Conservation (phyloP, 1,284 basidiomycete genomes). For the Leccinum pachyderme region DNA sequence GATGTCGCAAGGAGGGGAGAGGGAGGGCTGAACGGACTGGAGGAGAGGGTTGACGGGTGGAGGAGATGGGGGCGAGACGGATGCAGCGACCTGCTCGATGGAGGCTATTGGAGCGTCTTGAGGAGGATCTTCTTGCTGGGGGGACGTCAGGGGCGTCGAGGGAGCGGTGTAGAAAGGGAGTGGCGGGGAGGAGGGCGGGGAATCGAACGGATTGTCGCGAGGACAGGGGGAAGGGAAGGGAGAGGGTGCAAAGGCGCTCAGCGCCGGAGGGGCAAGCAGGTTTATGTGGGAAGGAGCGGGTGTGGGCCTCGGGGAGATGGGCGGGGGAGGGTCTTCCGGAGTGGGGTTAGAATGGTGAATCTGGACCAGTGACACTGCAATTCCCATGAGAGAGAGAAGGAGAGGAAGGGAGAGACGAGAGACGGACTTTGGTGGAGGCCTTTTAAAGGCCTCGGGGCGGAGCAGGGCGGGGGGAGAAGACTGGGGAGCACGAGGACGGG, state of each 20-base stretch:
- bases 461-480: slow-evolving; percentile 28
- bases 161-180: slow-evolving; percentile 37
- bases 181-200: slow-evolving; percentile 33
- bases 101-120: slow-evolving; percentile 15
- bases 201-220: slow-evolving; percentile 31
- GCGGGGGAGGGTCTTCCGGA: slow-evolving; percentile 15
- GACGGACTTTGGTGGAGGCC: slow-evolving; percentile 27
- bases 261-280: slow-evolving; percentile 25
- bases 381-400: slow-evolving; percentile 27
- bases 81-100: slow-evolving; percentile 21
- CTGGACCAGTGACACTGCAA: slow-evolving; percentile 35
- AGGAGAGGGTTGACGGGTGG: slow-evolving; percentile 19
- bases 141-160: slow-evolving; percentile 35
- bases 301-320: slow-evolving; percentile 17
- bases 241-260: slow-evolving; percentile 26
- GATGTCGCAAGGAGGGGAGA: slow-evolving; percentile 17
- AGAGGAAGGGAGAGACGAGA: slow-evolving; percentile 3
- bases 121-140: slow-evolving; percentile 33
- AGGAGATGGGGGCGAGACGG: slow-evolving; percentile 22
- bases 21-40: slow-evolving; percentile 9
- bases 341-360: slow-evolving; percentile 26
- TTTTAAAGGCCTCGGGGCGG: slow-evolving; percentile 21
- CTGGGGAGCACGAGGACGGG: slow-evolving; percentile 29
- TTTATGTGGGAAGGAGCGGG: slow-evolving; percentile 29
- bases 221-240: slow-evolving; percentile 25